A percentile compares a stretch with the other conserved stretches of the same genome.
These are phyloP conservation scores for Trypanosoma avium DNA, from an alignment of 208 protist species.

Conservation along the genomic window DNA sequence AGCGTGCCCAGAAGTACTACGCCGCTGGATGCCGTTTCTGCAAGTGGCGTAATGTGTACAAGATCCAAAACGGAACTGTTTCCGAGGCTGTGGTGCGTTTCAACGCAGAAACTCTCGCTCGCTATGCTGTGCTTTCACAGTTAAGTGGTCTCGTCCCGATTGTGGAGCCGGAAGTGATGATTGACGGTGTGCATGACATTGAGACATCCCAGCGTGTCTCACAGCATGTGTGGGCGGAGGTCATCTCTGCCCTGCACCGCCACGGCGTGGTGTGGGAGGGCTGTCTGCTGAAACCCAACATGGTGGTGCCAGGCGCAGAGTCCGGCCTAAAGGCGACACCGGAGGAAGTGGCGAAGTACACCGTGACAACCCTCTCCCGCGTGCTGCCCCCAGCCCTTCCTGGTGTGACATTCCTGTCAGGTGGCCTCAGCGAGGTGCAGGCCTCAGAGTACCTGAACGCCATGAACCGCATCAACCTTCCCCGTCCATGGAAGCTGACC, in stretches of 20 bases:
- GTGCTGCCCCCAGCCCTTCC: constrained; percentile 94
- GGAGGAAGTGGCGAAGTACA: constrained; percentile 87
- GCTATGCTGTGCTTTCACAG: constrained; percentile 96
- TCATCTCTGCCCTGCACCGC: constrained; percentile 82
- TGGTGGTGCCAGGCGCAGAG: constrained; percentile 93
- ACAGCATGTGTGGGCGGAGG: constrained; percentile 80
- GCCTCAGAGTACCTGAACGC: constrained; percentile 95
- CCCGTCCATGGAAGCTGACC: constrained; percentile 88
- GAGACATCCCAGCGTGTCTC: constrained; percentile 84
- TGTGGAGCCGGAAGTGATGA: constrained; percentile 97
- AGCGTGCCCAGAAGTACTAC: constrained; percentile 93
- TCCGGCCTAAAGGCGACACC: constrained; percentile 55
- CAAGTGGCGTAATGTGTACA: constrained; percentile 96
- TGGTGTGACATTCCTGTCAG: constrained; percentile 95
- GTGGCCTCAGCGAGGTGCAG: constrained; percentile 95
- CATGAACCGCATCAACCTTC: constrained; percentile 83
- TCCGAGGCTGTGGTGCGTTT: constrained; percentile 88
- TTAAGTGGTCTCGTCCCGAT: constrained; percentile 96
- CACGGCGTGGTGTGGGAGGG: constrained; percentile 95
- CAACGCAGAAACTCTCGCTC: constrained; percentile 94
- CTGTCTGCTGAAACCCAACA: constrained; percentile 97
- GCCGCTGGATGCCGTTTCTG: constrained; percentile 95
- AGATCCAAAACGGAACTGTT: constrained; percentile 91
- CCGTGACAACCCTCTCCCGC: constrained; percentile 88
- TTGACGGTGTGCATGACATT: constrained; percentile 95